Conservation (phyloP, 768 basidiomycete species). For the Amanita pallidorosea region DNA sequence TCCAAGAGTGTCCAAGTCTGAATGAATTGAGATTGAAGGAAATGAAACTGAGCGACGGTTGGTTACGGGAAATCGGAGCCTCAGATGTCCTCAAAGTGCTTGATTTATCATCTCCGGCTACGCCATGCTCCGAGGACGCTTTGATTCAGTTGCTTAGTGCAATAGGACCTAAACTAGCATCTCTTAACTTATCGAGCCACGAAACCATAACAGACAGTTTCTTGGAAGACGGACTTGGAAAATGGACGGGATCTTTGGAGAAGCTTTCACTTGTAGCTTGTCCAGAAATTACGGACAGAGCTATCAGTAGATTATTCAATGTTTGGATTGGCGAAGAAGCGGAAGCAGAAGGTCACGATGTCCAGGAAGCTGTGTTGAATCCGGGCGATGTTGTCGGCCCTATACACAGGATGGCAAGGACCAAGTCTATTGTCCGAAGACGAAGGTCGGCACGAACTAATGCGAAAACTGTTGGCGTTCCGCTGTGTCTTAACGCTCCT, state of each 20-base stretch:
- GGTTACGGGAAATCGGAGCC: slow-evolving; percentile 38
- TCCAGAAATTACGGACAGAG: slow-evolving; percentile 56
- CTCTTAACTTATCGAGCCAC: slow-evolving; percentile 69
- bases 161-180: slow-evolving; percentile 44
- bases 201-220: slow-evolving; percentile 46
- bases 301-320: slow-evolving; percentile 59
- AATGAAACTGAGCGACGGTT: slow-evolving; percentile 56
- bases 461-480: slow-evolving; percentile 2
- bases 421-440: background rate
- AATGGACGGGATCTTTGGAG: slow-evolving; percentile 34
- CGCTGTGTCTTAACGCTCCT: slow-evolving; percentile 24
- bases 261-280: slow-evolving; percentile 46
- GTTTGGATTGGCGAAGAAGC: slow-evolving; percentile 26
- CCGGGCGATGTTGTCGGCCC: background rate
- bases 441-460: background rate
- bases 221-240: slow-evolving; percentile 48
- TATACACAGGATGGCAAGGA: slow-evolving; percentile 1
- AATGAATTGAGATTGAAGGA: slow-evolving; percentile 72
- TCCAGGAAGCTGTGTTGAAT: background rate
- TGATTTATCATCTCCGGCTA: slow-evolving; percentile 57
- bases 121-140: slow-evolving; percentile 44
- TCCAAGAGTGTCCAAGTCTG: slow-evolving; percentile 39
- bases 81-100: slow-evolving; percentile 35
- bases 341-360: background rate
- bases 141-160: slow-evolving; percentile 42